phyloP scores from a whole-genome alignment of 441 rosid species.

The Viola pubescens region DNA sequence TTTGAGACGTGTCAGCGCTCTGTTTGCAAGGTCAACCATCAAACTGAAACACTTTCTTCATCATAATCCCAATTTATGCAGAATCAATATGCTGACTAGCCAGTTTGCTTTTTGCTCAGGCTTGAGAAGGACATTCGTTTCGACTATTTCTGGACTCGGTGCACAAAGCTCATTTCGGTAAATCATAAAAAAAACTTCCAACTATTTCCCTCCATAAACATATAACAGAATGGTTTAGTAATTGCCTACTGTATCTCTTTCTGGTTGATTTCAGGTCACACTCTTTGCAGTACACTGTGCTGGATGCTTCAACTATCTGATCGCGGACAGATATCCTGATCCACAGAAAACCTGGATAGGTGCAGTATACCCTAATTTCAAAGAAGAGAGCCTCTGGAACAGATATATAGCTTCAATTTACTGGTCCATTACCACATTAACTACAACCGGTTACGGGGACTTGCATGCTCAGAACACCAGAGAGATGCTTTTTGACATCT shows the following conservation, averaged over 20 bases:
- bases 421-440: conserved; percentile 88
- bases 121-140: conserved; percentile 83
- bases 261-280: conserved; percentile 52
- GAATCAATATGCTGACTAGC: conserved; percentile 21
- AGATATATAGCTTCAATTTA: conserved; percentile 84
- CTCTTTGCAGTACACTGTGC: conserved; percentile 74
- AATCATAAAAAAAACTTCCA: conserved; percentile 18
- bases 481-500: conserved; percentile 67
- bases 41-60: conserved; percentile 15
- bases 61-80: conserved; percentile 12
- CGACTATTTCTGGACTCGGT: conserved; percentile 68
- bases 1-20: conserved; percentile 30
- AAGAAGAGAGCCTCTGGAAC: conserved; percentile 60
- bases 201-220: neutral
- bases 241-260: conserved; percentile 15
- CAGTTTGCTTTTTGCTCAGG: conserved; percentile 28
- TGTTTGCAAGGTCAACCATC: conserved; percentile 28
- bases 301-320: conserved; percentile 71
- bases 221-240: conserved; percentile 13
- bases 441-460: conserved; percentile 92
- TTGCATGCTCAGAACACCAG: conserved; percentile 63
- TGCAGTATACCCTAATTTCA: conserved; percentile 42
- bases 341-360: conserved; percentile 79
- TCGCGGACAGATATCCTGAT: conserved; percentile 49
- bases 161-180: conserved; percentile 61